Percentiles rank a stretch among this genome's conserved stretches.
Conservation (phyloP, 2,329 filamentous ascomycete species). For the Botrytis elliptica region DNA sequence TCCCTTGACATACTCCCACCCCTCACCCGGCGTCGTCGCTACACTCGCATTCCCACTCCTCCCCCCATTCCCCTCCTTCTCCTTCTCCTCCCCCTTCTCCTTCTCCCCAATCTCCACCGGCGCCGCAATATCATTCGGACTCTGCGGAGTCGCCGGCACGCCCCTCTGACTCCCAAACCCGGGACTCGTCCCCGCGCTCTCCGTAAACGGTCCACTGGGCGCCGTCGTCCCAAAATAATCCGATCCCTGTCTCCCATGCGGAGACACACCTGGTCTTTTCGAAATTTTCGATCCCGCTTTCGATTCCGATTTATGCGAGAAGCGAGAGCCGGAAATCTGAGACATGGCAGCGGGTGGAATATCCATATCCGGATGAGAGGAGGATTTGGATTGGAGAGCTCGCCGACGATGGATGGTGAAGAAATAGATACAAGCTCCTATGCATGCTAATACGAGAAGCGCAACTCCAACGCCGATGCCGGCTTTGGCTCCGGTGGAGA, state of each 20-base stretch:
- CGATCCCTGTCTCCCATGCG: conserved; percentile 18
- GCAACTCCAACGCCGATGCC: conserved; percentile 57
- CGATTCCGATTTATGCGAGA: not conserved
- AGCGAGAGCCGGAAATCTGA: conserved; percentile 20
- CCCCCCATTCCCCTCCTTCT: conserved; percentile 33
- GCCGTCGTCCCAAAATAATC: conserved; percentile 41
- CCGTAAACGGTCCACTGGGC: conserved; percentile 45
- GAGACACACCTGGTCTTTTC: conserved; percentile 4
- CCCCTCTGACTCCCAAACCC: conserved; percentile 32
- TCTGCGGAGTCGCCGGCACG: conserved; percentile 47
- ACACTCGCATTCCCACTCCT: conserved; percentile 24
- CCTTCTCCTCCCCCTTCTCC: not conserved
- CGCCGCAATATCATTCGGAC: conserved; percentile 50
- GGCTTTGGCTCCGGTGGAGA: conserved; percentile 53
- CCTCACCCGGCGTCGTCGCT: not conserved
- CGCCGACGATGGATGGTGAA: conserved; percentile 45
- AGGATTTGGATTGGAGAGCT: conserved; percentile 20
- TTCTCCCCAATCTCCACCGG: conserved; percentile 53
- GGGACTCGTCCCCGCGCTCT: conserved; percentile 37
- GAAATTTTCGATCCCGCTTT: not conserved
- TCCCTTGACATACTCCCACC: not conserved
- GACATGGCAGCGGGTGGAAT: conserved; percentile 26
- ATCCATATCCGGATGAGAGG: conserved; percentile 4
- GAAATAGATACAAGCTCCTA: conserved; percentile 49
- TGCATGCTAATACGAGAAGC: conserved; percentile 44